These are phyloP conservation scores for Bipolaris victoriae DNA, from an alignment of 2,329 filamentous ascomycete species.

Conservation along the genomic window DNA sequence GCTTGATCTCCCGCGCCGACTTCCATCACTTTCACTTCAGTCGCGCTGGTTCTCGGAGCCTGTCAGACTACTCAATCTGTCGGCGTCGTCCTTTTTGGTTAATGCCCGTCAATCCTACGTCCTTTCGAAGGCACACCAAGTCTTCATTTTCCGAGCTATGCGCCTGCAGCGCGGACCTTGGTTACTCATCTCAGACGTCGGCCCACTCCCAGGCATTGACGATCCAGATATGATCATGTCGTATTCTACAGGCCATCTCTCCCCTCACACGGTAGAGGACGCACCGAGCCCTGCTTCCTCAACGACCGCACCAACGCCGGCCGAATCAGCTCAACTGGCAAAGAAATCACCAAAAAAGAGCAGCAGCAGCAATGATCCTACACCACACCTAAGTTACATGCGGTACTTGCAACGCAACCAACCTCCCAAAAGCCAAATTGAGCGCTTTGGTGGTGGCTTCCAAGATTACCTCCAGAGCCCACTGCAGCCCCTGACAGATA, in stretches of 20 bases:
- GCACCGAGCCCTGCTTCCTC: constrained; percentile 38
- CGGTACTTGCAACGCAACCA: constrained; percentile 84
- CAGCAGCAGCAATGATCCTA: constrained; percentile 59
- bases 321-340: constrained; percentile 64
- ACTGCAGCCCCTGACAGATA: constrained; percentile 92
- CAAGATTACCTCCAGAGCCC: constrained; percentile 97
- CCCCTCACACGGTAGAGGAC: constrained; percentile 53
- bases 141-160: constrained; percentile 63
- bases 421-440: constrained; percentile 66
- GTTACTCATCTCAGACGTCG: constrained; percentile 65
- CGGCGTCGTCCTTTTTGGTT: constrained; percentile 60
- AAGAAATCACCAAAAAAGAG: constrained; percentile 50
- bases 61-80: constrained; percentile 62
- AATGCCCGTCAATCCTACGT: constrained; percentile 66
- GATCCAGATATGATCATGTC: constrained; percentile 48
- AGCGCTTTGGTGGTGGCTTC: constrained; percentile 72
- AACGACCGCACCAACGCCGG: constrained; percentile 64
- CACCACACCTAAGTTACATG: constrained; percentile 78
- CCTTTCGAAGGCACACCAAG: constrained; percentile 63
- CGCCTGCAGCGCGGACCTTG: constrained; percentile 64
- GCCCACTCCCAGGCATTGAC: constrained; percentile 59
- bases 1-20: constrained; percentile 63
- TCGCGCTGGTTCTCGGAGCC: constrained; percentile 70
- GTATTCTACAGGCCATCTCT: constrained; percentile 45
- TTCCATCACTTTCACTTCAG: constrained; percentile 63